These are phyloP conservation scores for Cryptosporidium ryanae DNA, from an alignment of 169 alveolate species.

Conservation along the genomic window DNA sequence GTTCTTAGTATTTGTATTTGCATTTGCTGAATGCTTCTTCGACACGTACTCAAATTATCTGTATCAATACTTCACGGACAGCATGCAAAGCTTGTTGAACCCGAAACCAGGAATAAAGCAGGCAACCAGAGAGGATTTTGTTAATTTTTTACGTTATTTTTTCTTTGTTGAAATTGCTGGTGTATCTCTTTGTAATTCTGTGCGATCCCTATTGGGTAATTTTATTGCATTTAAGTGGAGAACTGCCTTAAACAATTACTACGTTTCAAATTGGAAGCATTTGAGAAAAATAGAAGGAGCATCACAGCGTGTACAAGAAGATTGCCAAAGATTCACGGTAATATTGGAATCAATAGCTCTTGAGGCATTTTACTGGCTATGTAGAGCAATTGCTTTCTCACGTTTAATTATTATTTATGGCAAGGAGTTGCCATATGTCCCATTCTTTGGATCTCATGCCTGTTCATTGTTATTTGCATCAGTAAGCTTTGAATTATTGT, in stretches of 20 bases:
- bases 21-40: slow-evolving; percentile 59
- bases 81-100: slow-evolving; percentile 57
- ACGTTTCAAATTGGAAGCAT: slow-evolving; percentile 32
- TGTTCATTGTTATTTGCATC: slow-evolving; percentile 54
- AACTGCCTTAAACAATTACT: slow-evolving; percentile 50
- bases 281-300: slow-evolving; percentile 62
- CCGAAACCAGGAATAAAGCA: slow-evolving; percentile 42
- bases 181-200: slow-evolving; percentile 36
- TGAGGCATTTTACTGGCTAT: slow-evolving; percentile 33
- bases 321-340: slow-evolving; percentile 50
- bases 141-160: slow-evolving; percentile 21
- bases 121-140: slow-evolving; percentile 30
- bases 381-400: slow-evolving; percentile 42
- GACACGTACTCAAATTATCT: slow-evolving; percentile 48
- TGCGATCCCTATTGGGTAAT: slow-evolving; percentile 30
- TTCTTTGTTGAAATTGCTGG: slow-evolving; percentile 53
- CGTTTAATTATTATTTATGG: slow-evolving; percentile 45
- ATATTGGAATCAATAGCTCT: slow-evolving; percentile 48
- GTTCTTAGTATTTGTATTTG: slow-evolving; percentile 14
- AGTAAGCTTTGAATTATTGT: slow-evolving; percentile 26
- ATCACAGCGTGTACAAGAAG: slow-evolving; percentile 72
- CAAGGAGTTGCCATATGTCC: slow-evolving; percentile 41
- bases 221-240: slow-evolving; percentile 73
- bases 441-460: slow-evolving; percentile 70
- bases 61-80: slow-evolving; percentile 26